phyloP scores from a whole-genome alignment of 495 filamentous ascomycete genomes.

The Trichoderma parareesei region DNA sequence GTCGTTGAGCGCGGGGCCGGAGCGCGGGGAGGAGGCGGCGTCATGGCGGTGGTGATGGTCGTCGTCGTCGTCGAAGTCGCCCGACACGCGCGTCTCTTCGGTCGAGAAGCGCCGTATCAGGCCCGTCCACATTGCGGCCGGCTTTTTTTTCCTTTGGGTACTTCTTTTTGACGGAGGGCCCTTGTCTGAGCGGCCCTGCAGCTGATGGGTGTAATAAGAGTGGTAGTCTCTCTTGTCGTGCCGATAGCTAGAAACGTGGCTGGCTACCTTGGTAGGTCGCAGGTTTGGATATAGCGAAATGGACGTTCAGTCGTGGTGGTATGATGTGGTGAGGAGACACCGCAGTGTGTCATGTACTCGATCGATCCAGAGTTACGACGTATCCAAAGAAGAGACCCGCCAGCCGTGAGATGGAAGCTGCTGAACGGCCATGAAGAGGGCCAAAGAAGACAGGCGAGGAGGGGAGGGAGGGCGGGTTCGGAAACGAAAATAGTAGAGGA shows the following conservation, averaged over 20 bases:
- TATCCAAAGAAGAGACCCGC: constrained; percentile 8
- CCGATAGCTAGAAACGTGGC: too few relatives aligned
- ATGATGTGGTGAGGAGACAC: background rate
- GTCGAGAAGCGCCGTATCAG: constrained; percentile 29
- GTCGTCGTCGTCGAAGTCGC: constrained; percentile 17
- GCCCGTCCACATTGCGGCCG: constrained; percentile 24
- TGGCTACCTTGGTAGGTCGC: too few relatives aligned
- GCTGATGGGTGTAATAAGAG: background rate
- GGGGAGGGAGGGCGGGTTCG: too few relatives aligned
- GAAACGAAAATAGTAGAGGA: too few relatives aligned
- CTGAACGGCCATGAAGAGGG: constrained; percentile 1
- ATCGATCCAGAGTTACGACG: background rate
- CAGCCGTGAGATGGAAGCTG: background rate
- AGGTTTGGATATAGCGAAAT: too few relatives aligned
- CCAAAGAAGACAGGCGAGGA: too few relatives aligned
- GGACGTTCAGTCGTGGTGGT: background rate
- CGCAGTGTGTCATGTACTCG: background rate
- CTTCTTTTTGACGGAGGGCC: background rate
- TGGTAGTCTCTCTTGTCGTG: too few relatives aligned
- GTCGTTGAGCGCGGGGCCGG: constrained; percentile 14
- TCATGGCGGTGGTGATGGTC: constrained; percentile 20
- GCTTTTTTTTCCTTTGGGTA: background rate
- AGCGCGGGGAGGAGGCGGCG: background rate
- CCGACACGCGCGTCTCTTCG: constrained; percentile 16
- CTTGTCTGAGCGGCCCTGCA: background rate